Evolutionary conservation across 2,329 filamentous ascomycete genomes (phyloP).

Genomic region (Meredithiella fracta): DNA sequence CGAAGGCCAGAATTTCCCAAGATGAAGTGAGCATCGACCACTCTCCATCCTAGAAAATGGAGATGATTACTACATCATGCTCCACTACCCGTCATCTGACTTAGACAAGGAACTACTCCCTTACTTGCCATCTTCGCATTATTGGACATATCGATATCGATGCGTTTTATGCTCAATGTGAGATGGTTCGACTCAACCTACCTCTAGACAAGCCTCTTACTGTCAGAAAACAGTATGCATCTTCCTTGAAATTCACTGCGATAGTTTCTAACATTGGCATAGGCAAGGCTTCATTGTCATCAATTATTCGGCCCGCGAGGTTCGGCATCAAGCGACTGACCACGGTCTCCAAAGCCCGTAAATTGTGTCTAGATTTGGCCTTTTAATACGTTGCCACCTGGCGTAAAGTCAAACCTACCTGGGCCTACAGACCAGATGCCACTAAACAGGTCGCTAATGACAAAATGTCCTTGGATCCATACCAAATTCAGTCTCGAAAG

Average conservation of each 20-base stretch:
- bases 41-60: neutral
- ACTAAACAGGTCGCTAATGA: conserved; percentile 65
- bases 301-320: conserved; percentile 77
- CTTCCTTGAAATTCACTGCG: neutral
- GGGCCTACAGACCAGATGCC: conserved; percentile 78
- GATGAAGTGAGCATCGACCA: neutral
- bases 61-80: conserved; percentile 32
- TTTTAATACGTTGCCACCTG: conserved; percentile 90
- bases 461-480: conserved; percentile 89
- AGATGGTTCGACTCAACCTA: conserved; percentile 70
- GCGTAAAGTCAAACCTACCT: conserved; percentile 78
- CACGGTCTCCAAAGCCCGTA: conserved; percentile 63
- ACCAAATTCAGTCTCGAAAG: conserved; percentile 66
- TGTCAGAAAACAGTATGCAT: conserved; percentile 69
- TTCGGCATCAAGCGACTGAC: conserved; percentile 70
- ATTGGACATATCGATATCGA: conserved; percentile 89
- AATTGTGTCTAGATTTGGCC: conserved; percentile 69
- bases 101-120: conserved; percentile 54
- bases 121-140: conserved; percentile 64
- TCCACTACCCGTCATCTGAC: conserved; percentile 76
- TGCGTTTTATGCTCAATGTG: conserved; percentile 94
- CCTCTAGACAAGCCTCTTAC: conserved; percentile 66
- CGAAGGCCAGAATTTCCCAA: neutral
- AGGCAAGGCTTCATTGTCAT: conserved; percentile 88
- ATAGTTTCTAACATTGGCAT: conserved; percentile 15